phyloP scores from a whole-genome alignment of 2,329 filamentous ascomycete genomes.

The Colletotrichum karsti region DNA sequence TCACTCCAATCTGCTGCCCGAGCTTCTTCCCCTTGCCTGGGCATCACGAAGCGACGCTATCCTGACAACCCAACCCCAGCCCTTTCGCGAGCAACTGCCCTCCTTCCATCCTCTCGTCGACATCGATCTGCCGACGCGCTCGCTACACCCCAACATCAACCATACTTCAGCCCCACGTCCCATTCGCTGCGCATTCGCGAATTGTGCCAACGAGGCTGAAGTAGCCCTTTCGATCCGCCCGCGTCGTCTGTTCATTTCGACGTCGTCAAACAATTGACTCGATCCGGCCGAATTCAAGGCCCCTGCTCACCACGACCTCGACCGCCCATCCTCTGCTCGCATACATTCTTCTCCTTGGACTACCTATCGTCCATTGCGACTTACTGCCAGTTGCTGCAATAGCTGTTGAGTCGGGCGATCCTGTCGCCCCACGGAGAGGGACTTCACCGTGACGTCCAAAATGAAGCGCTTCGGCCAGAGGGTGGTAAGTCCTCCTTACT shows the following conservation, averaged over 20 bases:
- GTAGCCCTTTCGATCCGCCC: not conserved
- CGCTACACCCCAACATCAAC: not conserved
- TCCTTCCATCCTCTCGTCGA: conserved; percentile 24
- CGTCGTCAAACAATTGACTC: conserved; percentile 1
- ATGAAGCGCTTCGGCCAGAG: conserved; percentile 99
- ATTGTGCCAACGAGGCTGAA: not conserved
- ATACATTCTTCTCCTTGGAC: conserved; percentile 13
- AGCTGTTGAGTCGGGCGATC: conserved; percentile 24
- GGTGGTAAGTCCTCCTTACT: conserved; percentile 75
- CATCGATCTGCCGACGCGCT: conserved; percentile 27
- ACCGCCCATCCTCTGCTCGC: not conserved
- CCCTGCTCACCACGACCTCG: not conserved
- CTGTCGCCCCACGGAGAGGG: conserved; percentile 25
- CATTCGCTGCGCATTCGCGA: not conserved
- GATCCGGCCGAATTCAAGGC: conserved; percentile 2
- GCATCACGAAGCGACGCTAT: conserved; percentile 24
- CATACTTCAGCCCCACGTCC: not conserved
- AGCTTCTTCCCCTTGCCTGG: conserved; percentile 16
- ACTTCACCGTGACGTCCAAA: conserved; percentile 52
- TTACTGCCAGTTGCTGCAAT: conserved; percentile 5
- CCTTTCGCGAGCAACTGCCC: conserved; percentile 24
- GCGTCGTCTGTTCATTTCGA: not conserved
- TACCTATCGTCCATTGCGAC: conserved; percentile 14
- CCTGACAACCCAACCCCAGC: conserved; percentile 20
- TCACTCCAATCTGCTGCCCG: conserved; percentile 4